Conservation (phyloP, 331 rosid genomes). For the Malus hybrid region DNA sequence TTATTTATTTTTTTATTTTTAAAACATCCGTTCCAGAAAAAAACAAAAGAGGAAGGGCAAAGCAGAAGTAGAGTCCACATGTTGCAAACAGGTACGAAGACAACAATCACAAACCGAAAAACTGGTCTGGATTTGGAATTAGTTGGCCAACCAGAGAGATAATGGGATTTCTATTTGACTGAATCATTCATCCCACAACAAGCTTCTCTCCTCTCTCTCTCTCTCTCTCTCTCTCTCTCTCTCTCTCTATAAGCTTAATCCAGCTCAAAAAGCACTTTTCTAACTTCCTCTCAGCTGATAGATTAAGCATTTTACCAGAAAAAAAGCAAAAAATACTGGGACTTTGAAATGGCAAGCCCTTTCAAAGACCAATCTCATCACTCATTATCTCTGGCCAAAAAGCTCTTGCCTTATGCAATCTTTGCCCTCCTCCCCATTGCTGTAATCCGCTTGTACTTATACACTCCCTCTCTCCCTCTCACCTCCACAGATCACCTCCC, state of each 20-base stretch:
- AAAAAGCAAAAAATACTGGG: neutral
- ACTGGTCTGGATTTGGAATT: neutral
- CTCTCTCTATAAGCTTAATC: neutral
- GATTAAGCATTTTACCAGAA: neutral
- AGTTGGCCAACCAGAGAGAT: slow-evolving; percentile 11
- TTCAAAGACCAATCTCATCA: slow-evolving; percentile 29
- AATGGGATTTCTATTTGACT: slow-evolving; percentile 7
- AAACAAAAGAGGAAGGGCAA: neutral
- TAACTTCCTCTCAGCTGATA: neutral
- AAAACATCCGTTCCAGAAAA: neutral
- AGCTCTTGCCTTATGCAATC: slow-evolving; percentile 42
- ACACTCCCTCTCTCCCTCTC: slow-evolving; percentile 29
- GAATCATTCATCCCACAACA: neutral
- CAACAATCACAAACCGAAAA: slow-evolving; percentile 3
- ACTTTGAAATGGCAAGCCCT: slow-evolving; percentile 28
- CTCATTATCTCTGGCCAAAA: slow-evolving; percentile 20
- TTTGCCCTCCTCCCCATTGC: slow-evolving; percentile 46
- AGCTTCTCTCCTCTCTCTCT: neutral
- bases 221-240: neutral
- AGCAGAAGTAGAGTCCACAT: neutral
- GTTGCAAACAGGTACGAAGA: slow-evolving; percentile 9
- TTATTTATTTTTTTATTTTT: neutral
- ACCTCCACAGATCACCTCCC: slow-evolving; percentile 27
- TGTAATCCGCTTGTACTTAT: slow-evolving; percentile 37
- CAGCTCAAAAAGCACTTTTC: neutral